Evolutionary conservation across 2,329 filamentous ascomycete species (phyloP), one percentile per base, ranked within the genome.

Genomic region (Ophiostoma sp.): DNA sequence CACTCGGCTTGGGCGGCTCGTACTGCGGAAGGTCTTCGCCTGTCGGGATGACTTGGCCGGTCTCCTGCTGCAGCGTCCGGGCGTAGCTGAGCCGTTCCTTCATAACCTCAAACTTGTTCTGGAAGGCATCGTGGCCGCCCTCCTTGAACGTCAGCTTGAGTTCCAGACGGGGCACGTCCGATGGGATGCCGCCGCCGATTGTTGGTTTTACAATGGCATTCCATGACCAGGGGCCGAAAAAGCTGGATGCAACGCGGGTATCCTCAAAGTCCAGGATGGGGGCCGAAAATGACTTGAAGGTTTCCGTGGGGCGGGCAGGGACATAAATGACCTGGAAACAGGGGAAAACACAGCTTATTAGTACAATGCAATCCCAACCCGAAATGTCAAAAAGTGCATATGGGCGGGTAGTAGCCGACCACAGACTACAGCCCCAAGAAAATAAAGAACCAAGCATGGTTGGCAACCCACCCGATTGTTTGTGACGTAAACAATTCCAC

Each of bases 181-280:
- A 83, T 0, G 95, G 93, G 69, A 98, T 93, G 69, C 93, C 93
- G 50, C 96, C 96, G 48, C 93, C 93, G 0, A 91, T 84, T 31
- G 97, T 93, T 1, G 95, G 94, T 78, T 92, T 91, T 74, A 97
- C 90, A 61, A 91, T 84, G 31, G 92, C 92, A 72, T 90, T 90
- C 95, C 95, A 98, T 76, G 93, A 92, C 85, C 97, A 98, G 4
- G 94, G 92, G 25, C 95, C 95, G 81, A 97, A 97, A 86, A 95
- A 97, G 45, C 95, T 95, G 2, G 95, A 93, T 42, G 91, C 90
- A 75, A 97, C 92, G 79, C 93, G 93, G 7, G 92, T 92, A 82
- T 98, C 95, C 82, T 93, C 89, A 61, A 97, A 88, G 80, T 95
- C 95, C 76, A 97, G 88, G 75, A 98, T 92, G 55, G 95, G 95